Base-by-base conservation (phyloP, 768 basidiomycete genomes). In the Phylloporus scabripes region DNA sequence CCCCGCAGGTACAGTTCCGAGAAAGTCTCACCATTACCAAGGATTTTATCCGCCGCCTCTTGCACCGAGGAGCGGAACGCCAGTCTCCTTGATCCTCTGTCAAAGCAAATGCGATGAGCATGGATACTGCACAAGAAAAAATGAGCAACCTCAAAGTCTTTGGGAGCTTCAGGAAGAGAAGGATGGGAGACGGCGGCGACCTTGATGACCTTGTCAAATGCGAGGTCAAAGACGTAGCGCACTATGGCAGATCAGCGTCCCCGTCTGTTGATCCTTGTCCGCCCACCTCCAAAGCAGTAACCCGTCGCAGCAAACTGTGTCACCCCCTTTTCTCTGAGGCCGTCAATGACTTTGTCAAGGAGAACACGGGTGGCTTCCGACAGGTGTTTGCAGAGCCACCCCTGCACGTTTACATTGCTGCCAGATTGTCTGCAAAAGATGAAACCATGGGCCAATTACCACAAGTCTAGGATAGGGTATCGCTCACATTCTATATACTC, bases 261-360 rank as follows among this genome's bases (percentile, higher is more conserved):
- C 1, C 7, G 7, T 33, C 23, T 20, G 14, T 23, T 21, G 3
- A 20, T 0, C 2, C 4, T 10, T 29, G 23, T n/a, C 11, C 15
- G 55, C 72, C 49, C 51, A 75, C 80, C 85, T 51, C 84, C 83
- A 47, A 77, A 82, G 70, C 87, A 90, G 70, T 81, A 88, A 3
- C 83, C 85, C 5, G 76, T 75, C 0, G 81, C 79, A 0, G 70
- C 84, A 49, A 89, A 75, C 7, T 61, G 62, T 1, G 71, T 79
- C 18, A 88, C 70, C 2, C 85, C 87, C 52, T 77, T 58, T 28
- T 66, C 75, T 60, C 80, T 82, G 51, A 90, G 74, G 0, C 70
- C 77, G 4, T 60, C 64, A 28, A 85, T 71, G 38, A 84, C 78
- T 42, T 74, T 78, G 66, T 86, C 75, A 23, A 86, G 53, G 3